Base-by-base conservation (phyloP, 176 grass and related monocot genomes). In the Oryza meridionalis region DNA sequence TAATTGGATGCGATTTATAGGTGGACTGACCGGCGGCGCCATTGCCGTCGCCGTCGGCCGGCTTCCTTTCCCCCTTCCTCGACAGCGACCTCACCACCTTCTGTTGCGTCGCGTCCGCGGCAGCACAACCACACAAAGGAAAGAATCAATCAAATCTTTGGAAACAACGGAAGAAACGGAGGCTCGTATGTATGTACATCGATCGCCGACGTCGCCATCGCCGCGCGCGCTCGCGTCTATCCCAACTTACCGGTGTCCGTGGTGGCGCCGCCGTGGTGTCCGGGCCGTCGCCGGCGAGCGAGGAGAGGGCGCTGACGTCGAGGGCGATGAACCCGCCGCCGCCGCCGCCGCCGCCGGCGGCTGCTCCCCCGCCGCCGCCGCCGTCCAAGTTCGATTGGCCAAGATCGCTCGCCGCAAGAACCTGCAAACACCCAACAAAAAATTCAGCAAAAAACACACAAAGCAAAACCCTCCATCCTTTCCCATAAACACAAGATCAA, bases 301-400 rank as follows among this genome's bases (percentile, higher is more conserved):
- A 82, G 1, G 88, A 88, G 32, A 97, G 84, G 35, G 86, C 81
- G 26, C 81, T 76, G 59, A 97, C 83, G 79, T 97, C 86, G 26
- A 97, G 88, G 14, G 92, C 77, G 67, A 97, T 86, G 82, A 97
- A 97, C 35, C 84, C 81, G 53, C 84, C 78, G 86, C 58, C n/a
- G 58, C 21, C 58, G 29, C 42, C 2, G 11, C 67, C 33, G 40
- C 73, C 79, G 24, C 77, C 75, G 16, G n/a, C n/a, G 29, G 3
- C 29, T 12, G 13, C 49, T 51, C 65, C 87, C 71, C 42, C 2
- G 11, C 67, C 33, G 40, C 73, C 79, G 24, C 77, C 75, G 16
- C 15, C 16, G 40, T 71, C 67, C 35, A 73, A 65, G 46, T 24
- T 75, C 69, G 79, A 51, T 61, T 73, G 69, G 0, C 38, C 77